phyloP scores from a whole-genome alignment of 352 stramenopile species.

The Globisporangium rhizosaccharum region DNA sequence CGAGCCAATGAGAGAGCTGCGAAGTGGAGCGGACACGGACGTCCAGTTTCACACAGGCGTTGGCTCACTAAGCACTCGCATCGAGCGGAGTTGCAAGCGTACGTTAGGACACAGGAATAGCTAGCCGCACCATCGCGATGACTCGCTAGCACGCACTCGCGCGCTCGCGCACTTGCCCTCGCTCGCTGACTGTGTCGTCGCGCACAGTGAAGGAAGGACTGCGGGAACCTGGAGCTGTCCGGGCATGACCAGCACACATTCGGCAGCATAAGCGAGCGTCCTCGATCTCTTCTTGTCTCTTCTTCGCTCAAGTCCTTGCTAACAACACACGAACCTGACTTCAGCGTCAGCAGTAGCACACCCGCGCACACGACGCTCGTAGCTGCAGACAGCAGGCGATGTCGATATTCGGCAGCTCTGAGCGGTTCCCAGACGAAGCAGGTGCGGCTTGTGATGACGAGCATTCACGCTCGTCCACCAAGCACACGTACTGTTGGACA shows the following conservation, averaged over 20 bases:
- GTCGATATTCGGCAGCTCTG: constrained; percentile 78
- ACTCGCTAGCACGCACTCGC: too few relatives aligned
- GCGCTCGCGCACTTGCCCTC: too few relatives aligned
- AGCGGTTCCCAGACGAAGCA: constrained; percentile 66
- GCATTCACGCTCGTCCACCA: too few relatives aligned
- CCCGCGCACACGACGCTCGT: neutral
- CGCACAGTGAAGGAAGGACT: too few relatives aligned
- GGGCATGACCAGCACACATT: constrained; percentile 1
- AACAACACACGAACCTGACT: neutral
- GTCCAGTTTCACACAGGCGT: too few relatives aligned
- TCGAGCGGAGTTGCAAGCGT: too few relatives aligned
- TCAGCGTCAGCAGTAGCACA: neutral
- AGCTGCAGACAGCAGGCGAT: constrained; percentile 14
- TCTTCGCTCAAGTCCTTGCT: neutral
- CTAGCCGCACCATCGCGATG: too few relatives aligned
- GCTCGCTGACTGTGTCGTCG: too few relatives aligned
- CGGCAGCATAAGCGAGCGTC: neutral
- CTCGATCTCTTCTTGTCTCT: neutral
- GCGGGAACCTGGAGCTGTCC: neutral
- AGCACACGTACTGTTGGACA: neutral
- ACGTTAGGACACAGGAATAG: too few relatives aligned
- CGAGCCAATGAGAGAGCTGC: too few relatives aligned
- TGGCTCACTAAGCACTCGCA: too few relatives aligned
- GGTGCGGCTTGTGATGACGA: constrained; percentile 18
- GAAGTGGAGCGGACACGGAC: too few relatives aligned